Evolutionary conservation across 208 protist species (phyloP), one percentile per base, ranked within the genome.

Genomic region (Porcisia deanei): DNA sequence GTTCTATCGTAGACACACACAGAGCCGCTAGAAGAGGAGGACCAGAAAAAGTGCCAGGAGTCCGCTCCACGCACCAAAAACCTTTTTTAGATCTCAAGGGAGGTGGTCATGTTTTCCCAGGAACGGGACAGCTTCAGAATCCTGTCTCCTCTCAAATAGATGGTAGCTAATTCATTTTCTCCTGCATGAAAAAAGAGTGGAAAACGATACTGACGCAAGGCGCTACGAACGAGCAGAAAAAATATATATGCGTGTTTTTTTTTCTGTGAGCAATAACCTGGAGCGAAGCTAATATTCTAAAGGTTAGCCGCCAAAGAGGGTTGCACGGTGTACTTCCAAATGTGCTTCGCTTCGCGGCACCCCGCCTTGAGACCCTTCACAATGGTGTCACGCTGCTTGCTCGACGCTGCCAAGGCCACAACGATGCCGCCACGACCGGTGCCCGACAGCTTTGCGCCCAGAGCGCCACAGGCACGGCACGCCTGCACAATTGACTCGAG

Each of bases 381-480:
- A 41, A 94, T 80, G 63, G 55, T 45, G 39, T 94, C 89, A 6
- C 84, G 77, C 37, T 87, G 68, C 25, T 70, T 61, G 25, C 52
- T 59, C 65, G 67, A 78, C 16, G 71, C 74, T 4, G 81, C 78
- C 37, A 97, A 76, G 12, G 88, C 87, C 37, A 96, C 83, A 1
- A 82, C 90, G 39, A 96, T 92, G 49, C 92, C 92, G 30, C 92
- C 92, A 18, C 92, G 84, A 20, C 92, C 92, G 0, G 92, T 96
- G 34, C 92, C 92, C 16, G 88, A 94, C 34, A 96, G 81, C 79
- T 96, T 96, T 43, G 90, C 90, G 6, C 92, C 92, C 8, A 93
- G 77, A 18, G 91, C 90, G 20, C 90, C 90, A 64, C 83, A 61
- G 25, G 60, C 39, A 20, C 83, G 73, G 68, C 79, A 85, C 43